phyloP scores from a whole-genome alignment of 1,284 basidiomycete species.

The Boletus mariae region DNA sequence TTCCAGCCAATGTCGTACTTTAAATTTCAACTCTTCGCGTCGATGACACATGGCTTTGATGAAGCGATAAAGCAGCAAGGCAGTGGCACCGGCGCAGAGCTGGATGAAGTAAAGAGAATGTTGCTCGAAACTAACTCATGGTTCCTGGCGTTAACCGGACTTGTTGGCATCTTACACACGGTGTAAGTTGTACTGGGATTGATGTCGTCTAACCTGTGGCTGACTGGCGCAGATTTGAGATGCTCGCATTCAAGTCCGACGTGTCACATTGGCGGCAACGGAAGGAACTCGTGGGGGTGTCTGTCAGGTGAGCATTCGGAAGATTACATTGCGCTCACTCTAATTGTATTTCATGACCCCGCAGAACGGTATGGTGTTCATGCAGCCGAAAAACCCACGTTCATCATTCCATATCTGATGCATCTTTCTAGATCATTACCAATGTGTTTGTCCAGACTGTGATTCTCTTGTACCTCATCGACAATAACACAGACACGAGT shows the following conservation, averaged over 20 bases:
- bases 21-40: conserved; percentile 82
- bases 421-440: conserved; percentile 67
- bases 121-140: conserved; percentile 91
- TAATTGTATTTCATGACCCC: conserved; percentile 13
- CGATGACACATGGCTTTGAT: conserved; percentile 79
- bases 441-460: conserved; percentile 91
- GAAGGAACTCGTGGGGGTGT: conserved; percentile 84
- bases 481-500: conserved; percentile 92
- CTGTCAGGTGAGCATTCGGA: conserved; percentile 54
- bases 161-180: conserved; percentile 85
- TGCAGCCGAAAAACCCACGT: conserved; percentile 9
- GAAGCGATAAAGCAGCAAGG: conserved; percentile 77
- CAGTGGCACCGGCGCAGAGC: conserved; percentile 58
- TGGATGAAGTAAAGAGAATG: conserved; percentile 94
- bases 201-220: conserved; percentile 1
- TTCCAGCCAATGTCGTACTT: conserved; percentile 84
- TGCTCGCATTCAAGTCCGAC: conserved; percentile 92
- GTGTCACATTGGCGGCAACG: conserved; percentile 94
- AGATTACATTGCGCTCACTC: conserved; percentile 7
- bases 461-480: conserved; percentile 89
- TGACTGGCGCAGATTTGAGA: conserved; percentile 67
- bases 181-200: conserved; percentile 50
- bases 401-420: conserved; percentile 10
- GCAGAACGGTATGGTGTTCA: conserved; percentile 41
- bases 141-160: conserved; percentile 76